Evolutionary conservation across 2,329 filamentous ascomycete species (phyloP).

Genomic region (Cercospora sesami): DNA sequence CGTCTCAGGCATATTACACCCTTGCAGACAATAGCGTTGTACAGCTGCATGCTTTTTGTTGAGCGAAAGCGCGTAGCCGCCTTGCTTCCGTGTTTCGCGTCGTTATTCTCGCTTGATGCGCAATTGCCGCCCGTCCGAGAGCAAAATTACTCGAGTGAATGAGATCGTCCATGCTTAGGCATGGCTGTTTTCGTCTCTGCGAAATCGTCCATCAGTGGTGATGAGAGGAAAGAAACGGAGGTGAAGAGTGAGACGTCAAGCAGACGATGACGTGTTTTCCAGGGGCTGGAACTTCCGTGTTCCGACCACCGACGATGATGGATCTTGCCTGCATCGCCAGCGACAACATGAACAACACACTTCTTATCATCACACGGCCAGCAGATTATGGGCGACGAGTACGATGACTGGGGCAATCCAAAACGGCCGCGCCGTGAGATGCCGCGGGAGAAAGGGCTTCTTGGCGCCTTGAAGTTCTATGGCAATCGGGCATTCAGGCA

Average conservation of each 20-base stretch:
- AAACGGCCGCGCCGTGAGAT: constrained; percentile 20
- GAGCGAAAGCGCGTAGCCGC: background rate
- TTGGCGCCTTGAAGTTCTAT: constrained; percentile 21
- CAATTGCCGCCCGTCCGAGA: background rate
- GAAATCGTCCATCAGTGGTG: background rate
- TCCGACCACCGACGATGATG: background rate
- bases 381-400: constrained; percentile 24
- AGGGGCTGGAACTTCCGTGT: background rate
- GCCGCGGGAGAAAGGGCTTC: constrained; percentile 21
- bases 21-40: background rate
- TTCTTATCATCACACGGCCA: background rate
- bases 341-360: background rate
- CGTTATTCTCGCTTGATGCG: background rate
- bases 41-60: background rate
- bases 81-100: background rate
- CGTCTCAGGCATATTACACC: background rate
- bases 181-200: background rate
- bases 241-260: background rate
- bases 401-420: constrained; percentile 32
- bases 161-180: background rate
- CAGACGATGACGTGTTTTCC: background rate
- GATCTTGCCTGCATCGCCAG: background rate
- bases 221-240: background rate
- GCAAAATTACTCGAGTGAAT: background rate
- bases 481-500: constrained; percentile 13